phyloP scores from a whole-genome alignment of 306 rosid species.

The Acmispon strigosus region DNA sequence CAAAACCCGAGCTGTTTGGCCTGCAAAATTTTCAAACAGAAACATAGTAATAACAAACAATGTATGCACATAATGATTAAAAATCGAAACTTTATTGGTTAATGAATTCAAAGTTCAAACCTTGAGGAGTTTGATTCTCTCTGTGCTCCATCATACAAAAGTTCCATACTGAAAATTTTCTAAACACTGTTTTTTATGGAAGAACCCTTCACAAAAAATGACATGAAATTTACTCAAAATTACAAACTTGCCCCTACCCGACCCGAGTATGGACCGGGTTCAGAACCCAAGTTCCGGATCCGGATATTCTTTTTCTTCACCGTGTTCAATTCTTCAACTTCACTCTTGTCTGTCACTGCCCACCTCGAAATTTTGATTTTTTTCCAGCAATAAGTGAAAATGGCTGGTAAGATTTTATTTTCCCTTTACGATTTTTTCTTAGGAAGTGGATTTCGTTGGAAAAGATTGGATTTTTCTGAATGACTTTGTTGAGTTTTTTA shows the following conservation, averaged over 20 bases:
- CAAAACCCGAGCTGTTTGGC: constrained; percentile 52
- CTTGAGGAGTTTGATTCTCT: constrained; percentile 53
- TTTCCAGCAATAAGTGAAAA: constrained; percentile 3
- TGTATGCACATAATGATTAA: neutral
- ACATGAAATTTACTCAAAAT: neutral
- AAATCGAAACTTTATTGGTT: neutral
- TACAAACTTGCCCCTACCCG: neutral
- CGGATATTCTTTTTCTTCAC: too few species aligned
- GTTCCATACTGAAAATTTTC: neutral
- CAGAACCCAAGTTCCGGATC: neutral
- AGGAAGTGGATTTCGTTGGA: neutral
- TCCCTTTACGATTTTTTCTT: neutral
- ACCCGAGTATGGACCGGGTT: neutral
- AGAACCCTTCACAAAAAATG: too few species aligned
- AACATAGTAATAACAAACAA: neutral
- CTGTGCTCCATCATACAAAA: constrained; percentile 43
- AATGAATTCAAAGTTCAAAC: constrained; percentile 17
- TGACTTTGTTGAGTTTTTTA: neutral
- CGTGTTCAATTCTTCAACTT: neutral
- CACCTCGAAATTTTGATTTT: constrained; percentile 8
- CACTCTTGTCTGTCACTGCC: neutral
- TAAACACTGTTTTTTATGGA: neutral
- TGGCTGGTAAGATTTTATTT: constrained; percentile 27
- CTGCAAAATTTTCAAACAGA: constrained; percentile 32
- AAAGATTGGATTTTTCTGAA: constrained; percentile 6